A percentile compares a stretch with the other conserved stretches of the same genome.
Conservation (phyloP, 2,329 filamentous ascomycete species). For the Colletotrichum camelliae region DNA sequence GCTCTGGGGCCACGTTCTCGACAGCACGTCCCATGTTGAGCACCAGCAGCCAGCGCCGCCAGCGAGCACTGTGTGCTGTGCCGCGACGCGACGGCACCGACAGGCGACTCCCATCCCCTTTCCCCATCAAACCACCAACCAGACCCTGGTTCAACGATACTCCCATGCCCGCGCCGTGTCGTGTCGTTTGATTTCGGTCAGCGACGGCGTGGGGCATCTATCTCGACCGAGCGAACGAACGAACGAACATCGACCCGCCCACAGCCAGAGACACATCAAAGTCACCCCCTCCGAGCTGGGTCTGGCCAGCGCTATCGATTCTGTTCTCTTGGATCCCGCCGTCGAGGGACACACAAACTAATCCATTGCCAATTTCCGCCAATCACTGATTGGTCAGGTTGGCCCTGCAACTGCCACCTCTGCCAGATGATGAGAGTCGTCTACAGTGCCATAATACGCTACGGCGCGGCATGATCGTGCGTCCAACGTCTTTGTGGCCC, state of each 20-base stretch:
- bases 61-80: constrained; percentile 16
- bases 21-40: constrained; percentile 19
- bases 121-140: constrained; percentile 8
- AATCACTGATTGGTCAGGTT: constrained; percentile 16
- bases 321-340: constrained; percentile 2
- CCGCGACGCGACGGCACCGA: constrained; percentile 12
- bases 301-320: constrained; percentile 22
- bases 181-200: constrained; percentile 21
- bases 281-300: constrained; percentile 7
- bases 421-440: constrained; percentile 4
- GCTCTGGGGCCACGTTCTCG: constrained; percentile 20
- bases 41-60: background rate
- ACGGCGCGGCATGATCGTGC: background rate
- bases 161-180: constrained; percentile 13
- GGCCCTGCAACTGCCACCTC: background rate
- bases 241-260: constrained; percentile 11
- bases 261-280: background rate
- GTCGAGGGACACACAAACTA: background rate
- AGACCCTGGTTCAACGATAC: background rate
- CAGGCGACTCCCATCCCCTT: constrained; percentile 1
- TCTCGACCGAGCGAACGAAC: constrained; percentile 11
- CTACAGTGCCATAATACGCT: background rate
- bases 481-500: background rate
- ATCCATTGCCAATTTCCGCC: constrained; percentile 20
- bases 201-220: constrained; percentile 16